Conservation (phyloP, 2,329 filamentous ascomycete genomes). For the Venturia oleaginea region DNA sequence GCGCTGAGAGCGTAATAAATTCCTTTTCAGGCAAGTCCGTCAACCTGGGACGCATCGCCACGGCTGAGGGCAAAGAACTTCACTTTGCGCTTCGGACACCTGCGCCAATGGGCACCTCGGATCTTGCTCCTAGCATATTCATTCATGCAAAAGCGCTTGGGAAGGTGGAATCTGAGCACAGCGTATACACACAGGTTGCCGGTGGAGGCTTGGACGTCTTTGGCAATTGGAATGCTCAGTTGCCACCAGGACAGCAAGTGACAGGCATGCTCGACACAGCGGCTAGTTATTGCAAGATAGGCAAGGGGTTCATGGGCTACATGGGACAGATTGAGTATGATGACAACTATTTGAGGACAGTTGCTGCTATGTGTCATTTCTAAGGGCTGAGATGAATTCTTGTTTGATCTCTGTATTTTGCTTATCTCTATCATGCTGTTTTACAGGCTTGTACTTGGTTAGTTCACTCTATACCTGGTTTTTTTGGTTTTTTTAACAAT, state of each 20-base stretch:
- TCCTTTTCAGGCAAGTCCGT: constrained; percentile 10
- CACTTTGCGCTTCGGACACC: constrained; percentile 6
- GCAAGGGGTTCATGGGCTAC: constrained; percentile 11
- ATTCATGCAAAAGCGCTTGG: constrained; percentile 4
- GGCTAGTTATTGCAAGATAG: constrained; percentile 11
- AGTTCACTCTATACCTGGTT: not conserved
- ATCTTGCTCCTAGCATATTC: not conserved
- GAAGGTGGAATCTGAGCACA: constrained; percentile 8
- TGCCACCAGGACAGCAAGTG: not conserved
- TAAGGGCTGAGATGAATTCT: not conserved
- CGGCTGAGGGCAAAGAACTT: constrained; percentile 11
- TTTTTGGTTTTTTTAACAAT: not conserved
- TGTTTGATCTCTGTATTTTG: not conserved
- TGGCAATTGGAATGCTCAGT: not conserved
- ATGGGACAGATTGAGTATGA: constrained; percentile 12
- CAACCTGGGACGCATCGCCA: constrained; percentile 10
- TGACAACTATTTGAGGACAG: constrained; percentile 11
- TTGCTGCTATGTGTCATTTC: constrained; percentile 14
- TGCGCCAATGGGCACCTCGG: constrained; percentile 10
- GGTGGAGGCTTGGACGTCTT: not conserved
- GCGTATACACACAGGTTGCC: constrained; percentile 8
- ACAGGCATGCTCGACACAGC: not conserved
- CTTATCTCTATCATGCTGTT: not conserved
- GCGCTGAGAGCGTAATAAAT: constrained; percentile 10
- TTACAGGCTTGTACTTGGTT: not conserved